phyloP scores from a whole-genome alignment of 192 early-diverging fungal genomes.

The Podila epicladia region DNA sequence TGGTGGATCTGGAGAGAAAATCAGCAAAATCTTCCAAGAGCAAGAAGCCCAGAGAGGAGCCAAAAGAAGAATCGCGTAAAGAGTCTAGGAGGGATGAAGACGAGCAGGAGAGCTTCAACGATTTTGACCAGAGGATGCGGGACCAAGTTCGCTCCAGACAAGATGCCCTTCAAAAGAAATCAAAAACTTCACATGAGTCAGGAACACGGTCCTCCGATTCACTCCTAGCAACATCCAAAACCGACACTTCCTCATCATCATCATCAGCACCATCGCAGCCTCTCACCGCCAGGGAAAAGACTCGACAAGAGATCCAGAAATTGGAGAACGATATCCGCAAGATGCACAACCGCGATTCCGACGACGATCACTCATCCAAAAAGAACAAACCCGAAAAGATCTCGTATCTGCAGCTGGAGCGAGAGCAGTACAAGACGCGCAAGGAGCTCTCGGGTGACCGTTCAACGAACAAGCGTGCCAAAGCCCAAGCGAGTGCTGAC shows the following conservation, averaged over 20 bases:
- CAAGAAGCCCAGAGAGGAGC: neutral
- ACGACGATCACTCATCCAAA: conserved; percentile 32
- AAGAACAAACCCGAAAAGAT: conserved; percentile 48
- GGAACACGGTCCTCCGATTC: neutral
- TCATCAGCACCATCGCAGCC: neutral
- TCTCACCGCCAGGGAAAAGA: conserved; percentile 24
- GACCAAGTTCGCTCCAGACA: conserved; percentile 43
- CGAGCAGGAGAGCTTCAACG: conserved; percentile 25
- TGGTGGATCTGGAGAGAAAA: conserved; percentile 1
- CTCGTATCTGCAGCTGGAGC: conserved; percentile 57
- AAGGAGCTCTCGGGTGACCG: conserved; percentile 28
- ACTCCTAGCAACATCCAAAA: conserved; percentile 9
- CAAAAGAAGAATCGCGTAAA: conserved; percentile 1
- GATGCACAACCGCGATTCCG: conserved; percentile 55
- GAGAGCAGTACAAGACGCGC: conserved; percentile 56
- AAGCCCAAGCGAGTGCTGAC: conserved; percentile 5
- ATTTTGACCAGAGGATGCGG: conserved; percentile 57
- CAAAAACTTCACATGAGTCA: conserved; percentile 33
- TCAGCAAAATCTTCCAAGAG: conserved; percentile 9
- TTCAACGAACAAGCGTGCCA: conserved; percentile 13
- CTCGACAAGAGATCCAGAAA: conserved; percentile 69
- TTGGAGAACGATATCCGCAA: conserved; percentile 73
- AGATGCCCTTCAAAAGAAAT: conserved; percentile 14
- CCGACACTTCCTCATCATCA: neutral
- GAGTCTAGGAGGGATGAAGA: conserved; percentile 19